Evolutionary conservation across 2,329 filamentous ascomycete genomes (phyloP), one percentile per base, ranked within the genome.

Genomic region (Pseudogymnoascus sp.): DNA sequence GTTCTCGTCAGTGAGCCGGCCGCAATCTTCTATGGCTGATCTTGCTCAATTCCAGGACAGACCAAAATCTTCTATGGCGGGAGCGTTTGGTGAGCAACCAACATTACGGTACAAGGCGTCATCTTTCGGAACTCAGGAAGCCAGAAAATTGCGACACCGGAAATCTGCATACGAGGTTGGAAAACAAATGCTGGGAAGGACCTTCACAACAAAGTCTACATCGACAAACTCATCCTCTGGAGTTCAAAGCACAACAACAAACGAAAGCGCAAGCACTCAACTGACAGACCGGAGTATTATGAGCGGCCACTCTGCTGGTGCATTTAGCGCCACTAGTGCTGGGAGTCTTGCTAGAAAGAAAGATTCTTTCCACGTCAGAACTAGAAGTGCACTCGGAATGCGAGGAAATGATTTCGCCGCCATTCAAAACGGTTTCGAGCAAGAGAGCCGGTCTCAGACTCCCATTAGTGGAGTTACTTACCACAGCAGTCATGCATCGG

Each of bases 291-390:
- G 88, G 69, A 97, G 91, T 70, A 75, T 99, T 47, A 97, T 97
- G 93, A 97, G 93, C 73, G 94, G 93, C 2, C 82, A 85, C 61
- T 97, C 94, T 62, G 94, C 94, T 0, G 87, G 92, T 60, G 93
- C 84, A 11, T 91, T 97, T 75, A 97, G 93, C 74, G 90, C 92
- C 60, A 97, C 94, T 14, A 97, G 94, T 75, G 94, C 94, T 14
- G 94, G 92, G 62, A 97, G 93, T 75, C 85, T 95, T 67, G 92
- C 92, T 31, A 85, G 92, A 65, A 89, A 90, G 71, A 88, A 87
- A 67, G 75, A 75, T 61, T 67, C 67, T 14, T 53, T 71, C 71
- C 75, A 80, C 71, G 75, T 68, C 72, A 75, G 87, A 66, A 81
- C 87, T 14, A 84, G 85, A 66, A 91, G 87, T 70, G 84, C 85